Evolutionary conservation across 2,329 filamentous ascomycete genomes (phyloP).

Genomic region (Aureobasidium sp.): DNA sequence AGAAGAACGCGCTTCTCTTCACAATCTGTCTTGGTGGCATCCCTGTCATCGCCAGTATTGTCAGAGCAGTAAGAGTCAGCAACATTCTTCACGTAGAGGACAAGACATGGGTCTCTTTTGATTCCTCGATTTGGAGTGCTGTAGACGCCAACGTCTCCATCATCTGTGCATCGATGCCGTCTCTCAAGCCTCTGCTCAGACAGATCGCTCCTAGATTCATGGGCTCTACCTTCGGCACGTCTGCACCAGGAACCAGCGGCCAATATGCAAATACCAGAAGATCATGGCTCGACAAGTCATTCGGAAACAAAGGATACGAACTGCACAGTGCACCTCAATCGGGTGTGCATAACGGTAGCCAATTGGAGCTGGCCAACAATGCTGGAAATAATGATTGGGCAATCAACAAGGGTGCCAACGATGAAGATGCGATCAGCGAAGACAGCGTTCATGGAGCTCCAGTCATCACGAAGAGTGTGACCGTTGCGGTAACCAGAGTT

Average conservation of each 20-base stretch:
- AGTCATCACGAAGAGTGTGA: constrained; percentile 3
- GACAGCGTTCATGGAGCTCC: neutral
- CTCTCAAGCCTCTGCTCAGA: constrained; percentile 11
- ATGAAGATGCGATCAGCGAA: constrained; percentile 1
- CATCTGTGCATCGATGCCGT: constrained; percentile 4
- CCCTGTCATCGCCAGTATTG: constrained; percentile 6
- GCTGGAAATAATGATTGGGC: neutral
- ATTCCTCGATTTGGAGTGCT: constrained; percentile 9
- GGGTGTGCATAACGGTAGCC: neutral
- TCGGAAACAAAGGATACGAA: neutral
- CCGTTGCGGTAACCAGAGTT: neutral
- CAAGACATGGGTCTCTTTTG: constrained; percentile 7
- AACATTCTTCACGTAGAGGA: neutral
- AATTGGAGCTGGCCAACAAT: constrained; percentile 5
- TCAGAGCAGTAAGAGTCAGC: constrained; percentile 5
- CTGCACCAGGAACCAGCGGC: neutral
- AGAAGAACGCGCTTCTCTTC: constrained; percentile 3
- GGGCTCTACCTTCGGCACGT: constrained; percentile 7
- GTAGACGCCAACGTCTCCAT: constrained; percentile 10
- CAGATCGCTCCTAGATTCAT: constrained; percentile 3
- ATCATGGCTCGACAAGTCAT: neutral
- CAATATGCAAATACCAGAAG: neutral
- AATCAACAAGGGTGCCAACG: neutral
- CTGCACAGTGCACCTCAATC: neutral
- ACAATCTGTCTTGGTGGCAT: neutral